Percentiles rank a stretch among this genome's conserved stretches.
Conservation (phyloP, 2,329 filamentous ascomycete genomes). For the Alternaria sp. region DNA sequence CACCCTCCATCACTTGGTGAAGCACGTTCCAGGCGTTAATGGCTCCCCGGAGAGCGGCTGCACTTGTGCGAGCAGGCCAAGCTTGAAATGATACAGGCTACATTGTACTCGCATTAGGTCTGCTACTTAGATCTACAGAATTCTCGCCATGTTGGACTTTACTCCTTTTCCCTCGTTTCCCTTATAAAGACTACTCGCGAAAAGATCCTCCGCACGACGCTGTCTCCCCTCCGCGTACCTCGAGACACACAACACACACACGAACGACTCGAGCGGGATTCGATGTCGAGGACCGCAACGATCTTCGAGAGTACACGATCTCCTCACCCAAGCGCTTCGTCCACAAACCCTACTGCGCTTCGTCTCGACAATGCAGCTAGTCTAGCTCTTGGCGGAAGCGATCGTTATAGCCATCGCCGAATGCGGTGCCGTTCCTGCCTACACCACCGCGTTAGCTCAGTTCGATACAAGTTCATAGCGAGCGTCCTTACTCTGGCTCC, state of each 20-base stretch:
- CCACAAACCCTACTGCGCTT: neutral
- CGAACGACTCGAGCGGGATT: neutral
- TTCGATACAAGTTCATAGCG: neutral
- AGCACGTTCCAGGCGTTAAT: neutral
- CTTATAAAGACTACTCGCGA: neutral
- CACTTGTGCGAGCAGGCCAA: neutral
- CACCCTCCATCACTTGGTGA: neutral
- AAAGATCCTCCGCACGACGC: neutral
- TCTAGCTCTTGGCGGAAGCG: slow-evolving; percentile 14
- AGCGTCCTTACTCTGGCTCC: slow-evolving; percentile 9
- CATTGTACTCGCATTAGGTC: neutral
- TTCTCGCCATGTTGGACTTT: neutral
- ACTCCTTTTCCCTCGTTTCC: neutral
- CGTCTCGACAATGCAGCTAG: neutral
- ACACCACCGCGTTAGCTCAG: neutral
- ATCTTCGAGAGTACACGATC: neutral
- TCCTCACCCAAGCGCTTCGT: neutral
- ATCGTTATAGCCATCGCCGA: slow-evolving; percentile 4
- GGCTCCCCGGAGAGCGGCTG: neutral
- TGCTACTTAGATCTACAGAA: neutral
- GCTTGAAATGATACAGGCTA: neutral
- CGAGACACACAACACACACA: neutral
- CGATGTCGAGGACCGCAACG: neutral
- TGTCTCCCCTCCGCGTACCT: neutral
- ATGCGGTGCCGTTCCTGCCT: slow-evolving; percentile 10